A percentile compares a stretch with the other conserved stretches of the same genome.
phyloP scores from a whole-genome alignment of 2,329 filamentous ascomycete species.

The Zarea fungicola region DNA sequence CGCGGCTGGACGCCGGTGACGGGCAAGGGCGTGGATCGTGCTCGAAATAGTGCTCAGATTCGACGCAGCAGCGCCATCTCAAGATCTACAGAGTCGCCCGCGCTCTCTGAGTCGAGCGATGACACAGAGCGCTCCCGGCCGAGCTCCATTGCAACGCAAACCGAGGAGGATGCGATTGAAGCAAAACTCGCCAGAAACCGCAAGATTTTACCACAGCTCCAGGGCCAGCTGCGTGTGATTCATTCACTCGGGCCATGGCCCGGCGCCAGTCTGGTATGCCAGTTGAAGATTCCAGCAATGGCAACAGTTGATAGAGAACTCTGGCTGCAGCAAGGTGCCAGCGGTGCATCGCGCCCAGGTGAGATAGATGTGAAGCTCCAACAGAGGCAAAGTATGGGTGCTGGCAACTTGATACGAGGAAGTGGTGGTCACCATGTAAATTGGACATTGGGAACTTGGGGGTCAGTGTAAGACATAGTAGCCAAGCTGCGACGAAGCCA shows the following conservation, averaged over 20 bases:
- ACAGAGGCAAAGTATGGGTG: slow-evolving; percentile 60
- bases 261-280: slow-evolving; percentile 65
- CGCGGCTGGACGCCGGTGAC: slow-evolving; percentile 74
- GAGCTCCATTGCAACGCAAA: slow-evolving; percentile 21
- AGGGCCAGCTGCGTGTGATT: slow-evolving; percentile 59
- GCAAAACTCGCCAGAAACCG: slow-evolving; percentile 32
- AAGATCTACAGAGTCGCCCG: slow-evolving; percentile 14
- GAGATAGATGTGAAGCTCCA: slow-evolving; percentile 55
- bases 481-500: not conserved
- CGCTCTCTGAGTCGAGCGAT: slow-evolving; percentile 21
- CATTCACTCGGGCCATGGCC: slow-evolving; percentile 70
- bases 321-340: slow-evolving; percentile 62
- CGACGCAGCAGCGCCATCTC: slow-evolving; percentile 25
- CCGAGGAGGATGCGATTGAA: slow-evolving; percentile 28
- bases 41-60: slow-evolving; percentile 41
- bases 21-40: slow-evolving; percentile 60
- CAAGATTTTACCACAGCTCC: slow-evolving; percentile 36
- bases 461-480: slow-evolving; percentile 35
- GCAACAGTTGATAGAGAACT: slow-evolving; percentile 66
- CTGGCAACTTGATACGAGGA: slow-evolving; percentile 41
- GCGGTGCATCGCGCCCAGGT: slow-evolving; percentile 53
- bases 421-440: slow-evolving; percentile 37
- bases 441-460: slow-evolving; percentile 62
- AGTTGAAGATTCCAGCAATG: slow-evolving; percentile 63
- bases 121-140: slow-evolving; percentile 18